These are phyloP conservation scores for Fraxinus nigra DNA, from an alignment of 305 asterid genomes.

Conservation along the genomic window DNA sequence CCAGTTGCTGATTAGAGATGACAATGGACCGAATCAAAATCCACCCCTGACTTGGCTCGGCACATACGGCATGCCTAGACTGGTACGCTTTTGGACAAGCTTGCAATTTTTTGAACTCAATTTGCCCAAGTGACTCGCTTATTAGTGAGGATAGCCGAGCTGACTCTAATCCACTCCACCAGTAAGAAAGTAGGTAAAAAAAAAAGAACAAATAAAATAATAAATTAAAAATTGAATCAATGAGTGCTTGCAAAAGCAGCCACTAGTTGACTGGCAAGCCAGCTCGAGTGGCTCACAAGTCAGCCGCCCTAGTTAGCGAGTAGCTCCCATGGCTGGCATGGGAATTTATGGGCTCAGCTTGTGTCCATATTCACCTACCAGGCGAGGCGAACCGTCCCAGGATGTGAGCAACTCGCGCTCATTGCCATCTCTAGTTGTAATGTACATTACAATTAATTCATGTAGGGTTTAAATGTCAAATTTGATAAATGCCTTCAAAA, in stretches of 20 bases:
- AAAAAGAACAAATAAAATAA: not conserved
- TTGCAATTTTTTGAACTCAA: no score
- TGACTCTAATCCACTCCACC: not conserved
- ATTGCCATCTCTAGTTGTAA: not conserved
- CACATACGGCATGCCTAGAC: no score
- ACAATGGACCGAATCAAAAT: no score
- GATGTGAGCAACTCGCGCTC: not conserved
- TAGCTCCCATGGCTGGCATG: not conserved
- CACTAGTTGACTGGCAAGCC: not conserved
- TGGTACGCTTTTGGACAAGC: not conserved
- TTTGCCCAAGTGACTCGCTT: not conserved
- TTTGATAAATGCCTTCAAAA: not conserved
- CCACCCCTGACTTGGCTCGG: no score
- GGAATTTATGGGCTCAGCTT: not conserved
- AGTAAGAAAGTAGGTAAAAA: not conserved
- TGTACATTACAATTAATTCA: not conserved
- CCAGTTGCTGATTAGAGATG: no score
- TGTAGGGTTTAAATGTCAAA: not conserved
- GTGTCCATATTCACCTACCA: not conserved
- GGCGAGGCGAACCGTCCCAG: not conserved
- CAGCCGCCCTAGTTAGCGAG: not conserved
- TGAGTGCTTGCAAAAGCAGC: not conserved
- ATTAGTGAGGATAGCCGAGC: not conserved
- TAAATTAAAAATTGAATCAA: not conserved
- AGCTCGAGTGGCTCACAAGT: not conserved